Evolutionary conservation across 108 stramenopile genomes (phyloP), one percentile per base, ranked within the genome.

Genomic region (Nannochloropsis salina): DNA sequence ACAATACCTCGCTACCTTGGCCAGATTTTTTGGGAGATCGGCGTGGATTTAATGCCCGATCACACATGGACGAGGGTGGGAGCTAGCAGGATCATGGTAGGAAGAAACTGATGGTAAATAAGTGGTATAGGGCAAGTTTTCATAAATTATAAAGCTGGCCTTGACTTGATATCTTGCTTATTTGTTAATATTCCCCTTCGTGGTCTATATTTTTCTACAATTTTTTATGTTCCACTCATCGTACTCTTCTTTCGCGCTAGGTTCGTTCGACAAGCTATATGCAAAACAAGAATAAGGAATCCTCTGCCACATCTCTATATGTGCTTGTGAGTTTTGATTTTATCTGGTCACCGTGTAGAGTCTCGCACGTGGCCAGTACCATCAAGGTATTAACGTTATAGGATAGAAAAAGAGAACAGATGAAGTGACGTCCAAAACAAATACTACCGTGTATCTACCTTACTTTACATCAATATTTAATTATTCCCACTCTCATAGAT

Each of bases 201-300:
- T n/a, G n/a, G n/a, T n/a, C n/a, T n/a, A n/a, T n/a, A n/a, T n/a
- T n/a, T n/a, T n/a, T n/a, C n/a, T n/a, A n/a, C n/a, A n/a, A n/a
- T n/a, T n/a, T n/a, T n/a, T n/a, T n/a, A n/a, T n/a, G n/a, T n/a
- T n/a, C n/a, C n/a, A n/a, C 47, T 51, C 47, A 9, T 12, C n/a
- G 20, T 5, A 15, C n/a, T n/a, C 61, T n/a, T 74, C 61, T 4
- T 2, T 5, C 4, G 20, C 2, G 2, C 61, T n/a, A 74, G 61
- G 61, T 74, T n/a, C 61, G 61, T n/a, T 15, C 61, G 2, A 15
- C n/a, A n/a, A n/a, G 61, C 5, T 74, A 74, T n/a, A 74, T 20
- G 61, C 61, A 74, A 74, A 74, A n/a, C 61, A n/a, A n/a, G 20
- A 74, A 74, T 2, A 74, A 74, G 61, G 61, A 74, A n/a, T n/a